Evolutionary conservation across 2,329 filamentous ascomycete genomes (phyloP).

Genomic region (Aureobasidium sp.): DNA sequence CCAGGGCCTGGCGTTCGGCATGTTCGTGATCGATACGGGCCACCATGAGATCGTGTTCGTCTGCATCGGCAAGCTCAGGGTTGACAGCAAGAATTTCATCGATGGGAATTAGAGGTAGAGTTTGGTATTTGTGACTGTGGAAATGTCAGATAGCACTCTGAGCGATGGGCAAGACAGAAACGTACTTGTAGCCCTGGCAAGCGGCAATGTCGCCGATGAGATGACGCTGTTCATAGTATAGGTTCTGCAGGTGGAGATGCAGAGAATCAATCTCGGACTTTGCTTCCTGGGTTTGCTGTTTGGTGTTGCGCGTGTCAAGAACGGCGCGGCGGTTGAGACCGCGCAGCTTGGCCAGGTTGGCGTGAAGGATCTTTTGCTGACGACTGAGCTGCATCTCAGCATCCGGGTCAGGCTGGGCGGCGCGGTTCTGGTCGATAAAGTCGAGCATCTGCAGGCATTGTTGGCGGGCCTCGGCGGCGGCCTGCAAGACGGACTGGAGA

Average conservation of each 20-base stretch:
- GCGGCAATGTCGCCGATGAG: constrained; percentile 82
- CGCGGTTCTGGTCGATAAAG: constrained; percentile 45
- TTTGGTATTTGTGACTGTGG: constrained; percentile 73
- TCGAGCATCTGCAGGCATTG: constrained; percentile 57
- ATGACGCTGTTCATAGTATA: constrained; percentile 93
- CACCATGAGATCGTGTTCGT: constrained; percentile 78
- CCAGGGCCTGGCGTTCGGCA: constrained; percentile 72
- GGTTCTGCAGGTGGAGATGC: constrained; percentile 87
- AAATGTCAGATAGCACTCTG: constrained; percentile 8
- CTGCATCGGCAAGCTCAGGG: constrained; percentile 64
- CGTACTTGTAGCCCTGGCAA: constrained; percentile 87
- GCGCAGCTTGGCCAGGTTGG: constrained; percentile 72
- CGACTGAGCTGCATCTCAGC: constrained; percentile 57
- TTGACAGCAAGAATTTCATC: constrained; percentile 73
- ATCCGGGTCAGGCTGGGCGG: constrained; percentile 39
- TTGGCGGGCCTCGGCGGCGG: constrained; percentile 64
- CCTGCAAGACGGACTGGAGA: constrained; percentile 62
- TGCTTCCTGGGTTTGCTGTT: constrained; percentile 76
- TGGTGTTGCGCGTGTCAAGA: constrained; percentile 75
- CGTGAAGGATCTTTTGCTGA: constrained; percentile 72
- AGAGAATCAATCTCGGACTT: constrained; percentile 86
- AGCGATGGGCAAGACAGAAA: constrained; percentile 20
- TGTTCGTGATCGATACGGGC: constrained; percentile 89
- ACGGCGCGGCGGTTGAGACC: constrained; percentile 77
- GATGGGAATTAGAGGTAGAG: constrained; percentile 74